These are phyloP conservation scores for Bipolaris cookei DNA, from an alignment of 2,329 filamentous ascomycete species.

Conservation along the genomic window DNA sequence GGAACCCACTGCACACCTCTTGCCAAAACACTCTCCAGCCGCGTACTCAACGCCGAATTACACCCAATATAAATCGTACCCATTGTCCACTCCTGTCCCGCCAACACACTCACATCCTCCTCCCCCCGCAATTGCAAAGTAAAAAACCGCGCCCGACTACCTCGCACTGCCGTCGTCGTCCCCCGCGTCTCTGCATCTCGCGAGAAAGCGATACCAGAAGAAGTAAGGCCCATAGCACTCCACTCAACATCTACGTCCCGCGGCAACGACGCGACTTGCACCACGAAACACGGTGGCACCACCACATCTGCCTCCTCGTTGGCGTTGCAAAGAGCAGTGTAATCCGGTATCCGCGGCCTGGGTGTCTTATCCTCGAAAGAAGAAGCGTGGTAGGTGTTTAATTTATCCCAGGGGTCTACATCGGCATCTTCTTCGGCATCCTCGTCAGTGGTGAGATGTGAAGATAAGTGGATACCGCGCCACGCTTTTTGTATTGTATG, in stretches of 20 bases:
- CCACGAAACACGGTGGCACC: constrained; percentile 68
- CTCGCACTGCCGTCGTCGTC: not conserved
- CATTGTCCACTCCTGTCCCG: constrained; percentile 18
- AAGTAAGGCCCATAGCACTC: constrained; percentile 69
- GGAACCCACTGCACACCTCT: constrained; percentile 38
- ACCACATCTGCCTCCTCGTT: too few relatives aligned
- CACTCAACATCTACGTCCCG: constrained; percentile 80
- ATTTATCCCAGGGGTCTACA: constrained; percentile 70
- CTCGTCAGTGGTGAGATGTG: constrained; percentile 2
- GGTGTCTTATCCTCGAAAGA: constrained; percentile 32
- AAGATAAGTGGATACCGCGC: constrained; percentile 39
- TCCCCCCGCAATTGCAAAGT: constrained; percentile 20
- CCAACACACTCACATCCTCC: constrained; percentile 7
- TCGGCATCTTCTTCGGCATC: constrained; percentile 56
- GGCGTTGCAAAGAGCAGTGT: not conserved
- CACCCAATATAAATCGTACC: constrained; percentile 34
- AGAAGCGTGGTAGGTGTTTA: constrained; percentile 64
- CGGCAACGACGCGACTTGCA: constrained; percentile 78
- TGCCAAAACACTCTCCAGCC: constrained; percentile 2
- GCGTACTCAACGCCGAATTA: constrained; percentile 12
- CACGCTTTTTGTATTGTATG: constrained; percentile 46
- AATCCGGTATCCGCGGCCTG: constrained; percentile 53
- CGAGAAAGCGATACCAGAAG: not conserved
- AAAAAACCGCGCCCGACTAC: constrained; percentile 17
- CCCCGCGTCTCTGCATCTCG: not conserved